Base-by-base conservation (phyloP, 1,284 basidiomycete species). In the Ceratobasidium sp. region DNA sequence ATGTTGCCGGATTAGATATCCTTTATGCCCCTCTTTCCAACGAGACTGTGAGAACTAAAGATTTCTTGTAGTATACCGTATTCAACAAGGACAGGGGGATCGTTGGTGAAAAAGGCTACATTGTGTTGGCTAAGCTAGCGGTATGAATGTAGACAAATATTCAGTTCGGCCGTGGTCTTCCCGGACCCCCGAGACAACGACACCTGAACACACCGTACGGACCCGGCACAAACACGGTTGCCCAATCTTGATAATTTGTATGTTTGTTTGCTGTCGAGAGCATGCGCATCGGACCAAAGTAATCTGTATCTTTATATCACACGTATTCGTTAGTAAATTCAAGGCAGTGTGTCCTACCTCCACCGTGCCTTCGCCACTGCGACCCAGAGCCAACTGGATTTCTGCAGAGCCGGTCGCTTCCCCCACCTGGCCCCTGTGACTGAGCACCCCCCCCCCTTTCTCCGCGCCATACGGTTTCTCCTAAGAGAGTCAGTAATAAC, bases 31-130 rank as follows among this genome's bases (percentile, higher is more conserved):
- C n/a, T n/a, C n/a, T n/a, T n/a, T n/a, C n/a, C n/a, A n/a, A n/a
- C n/a, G n/a, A n/a, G n/a, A n/a, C n/a, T n/a, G n/a, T n/a, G 9
- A 3, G n/a, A 46, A 48, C 22, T n/a, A 3, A 48, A 27, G 6
- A 11, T 22, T 5, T 7, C 48, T 61, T 41, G n/a, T 37, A 77
- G 76, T 77, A 77, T 24, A 77, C 76, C 19, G 71, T 77, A 7
- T 46, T 77, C 31, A 66, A 76, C 53, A 69, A 53, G 27, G 72
- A 74, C 34, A 31, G 76, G 37, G 76, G 75, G 29, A 59, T 77
- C 46, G 71, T 77, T 49, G 76, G 73, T 37, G 76, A 77, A 37
- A 77, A 76, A 58, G 76, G 76, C 73, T 77, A 73, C 48, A 75
- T 75, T n/a, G 74, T 75, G 14, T 75, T 65, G 29, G 74, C 65